These are phyloP conservation scores for Casaregolazyma suthepensis DNA, from an alignment of 1,139 yeast species.

Conservation along the genomic window DNA sequence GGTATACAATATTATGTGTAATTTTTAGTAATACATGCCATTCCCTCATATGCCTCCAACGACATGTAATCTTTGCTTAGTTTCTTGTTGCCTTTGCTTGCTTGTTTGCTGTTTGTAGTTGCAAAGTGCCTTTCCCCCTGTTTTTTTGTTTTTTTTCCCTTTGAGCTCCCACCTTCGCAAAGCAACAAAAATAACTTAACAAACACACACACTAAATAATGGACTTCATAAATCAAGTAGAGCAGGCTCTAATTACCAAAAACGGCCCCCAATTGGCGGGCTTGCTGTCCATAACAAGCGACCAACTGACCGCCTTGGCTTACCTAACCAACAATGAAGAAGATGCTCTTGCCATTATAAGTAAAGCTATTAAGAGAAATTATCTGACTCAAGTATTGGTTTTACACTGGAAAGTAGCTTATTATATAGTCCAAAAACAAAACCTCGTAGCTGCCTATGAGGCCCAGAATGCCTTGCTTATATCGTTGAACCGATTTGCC, in stretches of 20 bases:
- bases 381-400: conserved; percentile 6
- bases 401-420: conserved; percentile 27
- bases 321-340: neutral
- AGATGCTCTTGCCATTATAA: neutral
- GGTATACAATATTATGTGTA: too few species aligned
- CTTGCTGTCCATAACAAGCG: conserved; percentile 5
- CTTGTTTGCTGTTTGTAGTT: neutral
- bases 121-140: neutral
- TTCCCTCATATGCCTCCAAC: too few species aligned
- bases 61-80: too few species aligned
- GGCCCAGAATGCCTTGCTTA: conserved; percentile 25
- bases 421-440: conserved; percentile 20
- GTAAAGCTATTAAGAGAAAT: neutral
- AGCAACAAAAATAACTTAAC: neutral
- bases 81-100: neutral
- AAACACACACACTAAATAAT: neutral
- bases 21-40: too few species aligned
- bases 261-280: conserved; percentile 2
- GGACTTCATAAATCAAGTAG: neutral
- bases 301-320: neutral
- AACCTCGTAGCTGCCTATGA: conserved; percentile 25
- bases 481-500: conserved; percentile 47
- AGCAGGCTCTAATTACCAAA: conserved; percentile 1
- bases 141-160: neutral
- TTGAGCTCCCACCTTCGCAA: neutral